These are phyloP conservation scores for Eleusine indica DNA, from an alignment of 176 grass and related monocot genomes.

Conservation along the genomic window DNA sequence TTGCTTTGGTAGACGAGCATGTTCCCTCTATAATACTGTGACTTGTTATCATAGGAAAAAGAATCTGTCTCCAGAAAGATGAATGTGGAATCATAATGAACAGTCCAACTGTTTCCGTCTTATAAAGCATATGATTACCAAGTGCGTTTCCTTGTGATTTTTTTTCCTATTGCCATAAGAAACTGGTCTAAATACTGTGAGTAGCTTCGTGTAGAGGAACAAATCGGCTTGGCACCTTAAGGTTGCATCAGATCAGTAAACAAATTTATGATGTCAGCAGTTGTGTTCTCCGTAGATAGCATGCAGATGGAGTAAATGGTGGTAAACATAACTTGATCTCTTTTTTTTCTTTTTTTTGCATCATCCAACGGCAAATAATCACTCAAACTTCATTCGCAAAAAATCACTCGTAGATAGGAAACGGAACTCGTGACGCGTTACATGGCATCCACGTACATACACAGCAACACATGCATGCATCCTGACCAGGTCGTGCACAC, in stretches of 20 bases:
- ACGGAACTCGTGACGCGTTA: not conserved
- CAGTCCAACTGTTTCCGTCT: not conserved
- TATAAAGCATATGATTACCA: not conserved
- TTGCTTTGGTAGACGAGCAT: not conserved
- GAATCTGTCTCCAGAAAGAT: not conserved
- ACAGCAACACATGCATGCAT: not conserved
- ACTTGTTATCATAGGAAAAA: no score
- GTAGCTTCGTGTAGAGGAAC: no score
- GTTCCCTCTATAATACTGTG: not conserved
- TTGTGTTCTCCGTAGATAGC: no score
- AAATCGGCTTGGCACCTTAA: no score
- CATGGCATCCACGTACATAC: not conserved
- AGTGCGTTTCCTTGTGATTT: not conserved
- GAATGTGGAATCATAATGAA: not conserved
- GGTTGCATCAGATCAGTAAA: no score
- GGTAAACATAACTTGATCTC: no score
- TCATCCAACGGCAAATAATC: no score
- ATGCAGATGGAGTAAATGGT: no score
- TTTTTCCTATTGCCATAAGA: not conserved
- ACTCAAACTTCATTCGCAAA: no score
- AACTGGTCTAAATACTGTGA: not conserved
- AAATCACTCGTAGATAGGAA: no score
- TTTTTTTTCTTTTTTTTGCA: no score
- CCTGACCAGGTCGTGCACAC: constrained; percentile 12
- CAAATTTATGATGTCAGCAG: no score